A percentile compares a stretch with the other conserved stretches of the same genome.
Evolutionary conservation across 768 basidiomycete species (phyloP).

Genomic region (Boletus edulis): DNA sequence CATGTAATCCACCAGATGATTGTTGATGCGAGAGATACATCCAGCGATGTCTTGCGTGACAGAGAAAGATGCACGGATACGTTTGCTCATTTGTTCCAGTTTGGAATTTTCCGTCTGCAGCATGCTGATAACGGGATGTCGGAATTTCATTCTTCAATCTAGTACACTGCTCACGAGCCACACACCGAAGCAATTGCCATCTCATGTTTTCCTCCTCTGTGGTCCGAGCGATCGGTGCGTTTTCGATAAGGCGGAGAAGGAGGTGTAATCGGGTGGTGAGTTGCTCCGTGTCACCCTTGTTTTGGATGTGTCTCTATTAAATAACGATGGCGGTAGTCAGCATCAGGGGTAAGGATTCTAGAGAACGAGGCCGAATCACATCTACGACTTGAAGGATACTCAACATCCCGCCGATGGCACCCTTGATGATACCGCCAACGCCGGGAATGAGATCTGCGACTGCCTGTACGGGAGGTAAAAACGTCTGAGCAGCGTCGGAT

Average conservation of each 20-base stretch:
- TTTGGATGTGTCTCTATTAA: background rate
- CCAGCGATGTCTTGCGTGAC: background rate
- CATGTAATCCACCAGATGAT: conserved; percentile 5
- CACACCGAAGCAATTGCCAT: background rate
- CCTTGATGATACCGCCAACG: background rate
- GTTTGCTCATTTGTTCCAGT: background rate
- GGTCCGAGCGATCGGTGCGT: background rate
- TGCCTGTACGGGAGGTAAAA: background rate
- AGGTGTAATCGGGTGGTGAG: background rate
- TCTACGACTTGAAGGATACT: background rate
- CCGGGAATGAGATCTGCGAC: background rate
- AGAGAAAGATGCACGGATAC: background rate
- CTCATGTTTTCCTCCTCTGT: background rate
- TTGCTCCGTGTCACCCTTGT: background rate
- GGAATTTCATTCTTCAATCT: no score
- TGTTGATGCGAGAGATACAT: background rate
- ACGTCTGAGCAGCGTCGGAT: background rate
- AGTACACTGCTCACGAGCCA: background rate
- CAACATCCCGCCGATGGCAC: background rate
- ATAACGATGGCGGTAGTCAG: background rate
- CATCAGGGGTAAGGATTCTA: no score
- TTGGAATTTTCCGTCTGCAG: no score
- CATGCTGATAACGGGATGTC: no score
- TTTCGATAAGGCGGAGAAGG: background rate
- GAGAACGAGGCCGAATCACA: background rate